Evolutionary conservation across 2,329 filamentous ascomycete genomes (phyloP).

Genomic region (Hypoxylon sp.): DNA sequence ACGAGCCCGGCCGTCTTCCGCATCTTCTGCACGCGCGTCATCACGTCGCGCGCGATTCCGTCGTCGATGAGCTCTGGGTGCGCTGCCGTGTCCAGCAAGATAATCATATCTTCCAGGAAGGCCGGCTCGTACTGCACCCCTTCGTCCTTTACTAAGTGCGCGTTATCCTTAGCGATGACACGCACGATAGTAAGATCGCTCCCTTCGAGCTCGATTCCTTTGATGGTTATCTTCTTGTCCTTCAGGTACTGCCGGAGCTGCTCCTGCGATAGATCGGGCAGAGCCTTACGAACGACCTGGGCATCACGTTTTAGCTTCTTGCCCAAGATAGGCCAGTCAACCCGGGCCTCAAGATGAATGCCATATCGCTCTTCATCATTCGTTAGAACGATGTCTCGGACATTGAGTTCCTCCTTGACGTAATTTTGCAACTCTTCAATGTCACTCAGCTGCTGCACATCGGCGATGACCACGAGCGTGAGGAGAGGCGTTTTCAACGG

Average conservation of each 20-base stretch:
- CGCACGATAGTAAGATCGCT: conserved; percentile 83
- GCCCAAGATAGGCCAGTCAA: conserved; percentile 93
- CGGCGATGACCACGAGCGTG: conserved; percentile 86
- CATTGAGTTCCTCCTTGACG: conserved; percentile 90
- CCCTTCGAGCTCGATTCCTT: conserved; percentile 83
- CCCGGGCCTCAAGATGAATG: conserved; percentile 88
- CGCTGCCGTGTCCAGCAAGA: conserved; percentile 84
- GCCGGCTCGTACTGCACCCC: conserved; percentile 84
- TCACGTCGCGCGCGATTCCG: conserved; percentile 89
- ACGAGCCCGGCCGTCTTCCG: conserved; percentile 94
- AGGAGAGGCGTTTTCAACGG: conserved; percentile 92
- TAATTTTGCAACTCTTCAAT: conserved; percentile 88
- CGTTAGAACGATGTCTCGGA: conserved; percentile 85
- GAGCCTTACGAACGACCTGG: conserved; percentile 87
- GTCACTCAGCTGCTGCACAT: conserved; percentile 85
- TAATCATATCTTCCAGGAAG: conserved; percentile 89
- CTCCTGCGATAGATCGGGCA: conserved; percentile 81
- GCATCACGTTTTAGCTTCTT: conserved; percentile 99
- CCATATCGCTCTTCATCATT: conserved; percentile 91
- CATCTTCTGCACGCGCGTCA: conserved; percentile 91
- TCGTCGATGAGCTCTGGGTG: conserved; percentile 90
- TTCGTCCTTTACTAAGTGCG: conserved; percentile 55
- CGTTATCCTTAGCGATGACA: conserved; percentile 71
- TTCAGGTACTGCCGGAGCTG: conserved; percentile 83
- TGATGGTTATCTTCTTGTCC: conserved; percentile 80